phyloP scores from a whole-genome alignment of 768 basidiomycete species.

The Lentinus tigrinus region DNA sequence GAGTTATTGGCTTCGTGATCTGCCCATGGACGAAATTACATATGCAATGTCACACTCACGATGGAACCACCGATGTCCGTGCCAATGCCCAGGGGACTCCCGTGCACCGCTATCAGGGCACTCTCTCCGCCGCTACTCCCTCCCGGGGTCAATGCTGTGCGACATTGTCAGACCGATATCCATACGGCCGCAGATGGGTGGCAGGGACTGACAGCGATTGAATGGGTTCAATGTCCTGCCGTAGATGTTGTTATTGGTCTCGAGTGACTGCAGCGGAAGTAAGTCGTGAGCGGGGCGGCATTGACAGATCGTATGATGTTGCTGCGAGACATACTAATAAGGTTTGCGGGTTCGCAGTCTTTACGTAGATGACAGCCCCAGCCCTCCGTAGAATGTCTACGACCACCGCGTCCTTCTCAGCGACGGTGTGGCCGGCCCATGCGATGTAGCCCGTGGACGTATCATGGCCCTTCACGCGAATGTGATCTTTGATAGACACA shows the following conservation, averaged over 20 bases:
- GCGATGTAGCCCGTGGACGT: slow-evolving; percentile 68
- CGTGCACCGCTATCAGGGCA: slow-evolving; percentile 76
- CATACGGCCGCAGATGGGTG: not conserved
- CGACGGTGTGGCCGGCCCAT: slow-evolving; percentile 65
- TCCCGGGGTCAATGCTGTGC: slow-evolving; percentile 46
- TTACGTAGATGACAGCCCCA: slow-evolving; percentile 83
- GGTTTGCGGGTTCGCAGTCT: slow-evolving; percentile 90
- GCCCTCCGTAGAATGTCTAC: slow-evolving; percentile 49
- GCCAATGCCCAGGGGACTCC: slow-evolving; percentile 80
- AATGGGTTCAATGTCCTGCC: slow-evolving; percentile 45
- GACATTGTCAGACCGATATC: not conserved
- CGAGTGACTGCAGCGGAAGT: slow-evolving; percentile 39
- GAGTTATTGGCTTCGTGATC: slow-evolving; percentile 1
- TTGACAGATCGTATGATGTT: not conserved
- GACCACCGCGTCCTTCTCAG: slow-evolving; percentile 41
- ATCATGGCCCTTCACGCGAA: slow-evolving; percentile 61
- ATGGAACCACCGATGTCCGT: slow-evolving; percentile 83
- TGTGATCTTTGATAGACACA: slow-evolving; percentile 73
- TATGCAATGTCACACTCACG: slow-evolving; percentile 24
- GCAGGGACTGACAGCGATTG: slow-evolving; percentile 37
- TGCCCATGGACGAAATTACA: not conserved
- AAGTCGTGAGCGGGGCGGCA: slow-evolving; percentile 11
- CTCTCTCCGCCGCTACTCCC: slow-evolving; percentile 89
- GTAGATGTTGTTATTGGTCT: slow-evolving; percentile 51
- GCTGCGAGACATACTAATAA: slow-evolving; percentile 38